Conservation (phyloP, 2,329 filamentous ascomycete species). For the Didymella arachidicola region DNA sequence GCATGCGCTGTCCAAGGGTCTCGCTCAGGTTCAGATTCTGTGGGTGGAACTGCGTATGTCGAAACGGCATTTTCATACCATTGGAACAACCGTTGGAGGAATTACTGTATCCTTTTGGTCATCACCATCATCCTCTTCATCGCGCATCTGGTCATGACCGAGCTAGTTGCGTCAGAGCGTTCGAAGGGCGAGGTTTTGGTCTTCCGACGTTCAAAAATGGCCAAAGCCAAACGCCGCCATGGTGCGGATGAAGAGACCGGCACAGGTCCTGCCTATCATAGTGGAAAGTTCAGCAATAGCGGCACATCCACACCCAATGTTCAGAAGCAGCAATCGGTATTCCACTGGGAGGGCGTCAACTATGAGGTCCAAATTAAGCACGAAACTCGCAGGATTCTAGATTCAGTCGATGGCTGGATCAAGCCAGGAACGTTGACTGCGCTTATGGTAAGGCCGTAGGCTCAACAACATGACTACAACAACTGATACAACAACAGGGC, state of each 20-base stretch:
- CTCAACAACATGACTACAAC: neutral
- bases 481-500: neutral
- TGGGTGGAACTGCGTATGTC: neutral
- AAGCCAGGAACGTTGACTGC: slow-evolving; percentile 60
- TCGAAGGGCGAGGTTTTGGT: slow-evolving; percentile 51
- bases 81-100: neutral
- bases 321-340: neutral
- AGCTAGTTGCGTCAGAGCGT: slow-evolving; percentile 67
- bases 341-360: neutral
- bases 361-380: slow-evolving; percentile 51
- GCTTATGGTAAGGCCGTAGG: slow-evolving; percentile 48
- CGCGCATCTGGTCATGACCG: slow-evolving; percentile 67
- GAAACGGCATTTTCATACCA: neutral
- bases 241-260: neutral
- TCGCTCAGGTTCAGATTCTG: neutral
- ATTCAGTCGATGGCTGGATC: slow-evolving; percentile 62
- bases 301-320: neutral
- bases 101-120: slow-evolving; percentile 66
- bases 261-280: neutral
- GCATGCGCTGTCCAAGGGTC: neutral
- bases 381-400: slow-evolving; percentile 58
- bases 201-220: neutral
- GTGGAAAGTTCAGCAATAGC: neutral
- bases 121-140: slow-evolving; percentile 69
- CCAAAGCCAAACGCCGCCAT: neutral